Evolutionary conservation across 768 basidiomycete genomes (phyloP), one percentile per base, ranked within the genome.

Genomic region (Phanerodontia chrysosporium): DNA sequence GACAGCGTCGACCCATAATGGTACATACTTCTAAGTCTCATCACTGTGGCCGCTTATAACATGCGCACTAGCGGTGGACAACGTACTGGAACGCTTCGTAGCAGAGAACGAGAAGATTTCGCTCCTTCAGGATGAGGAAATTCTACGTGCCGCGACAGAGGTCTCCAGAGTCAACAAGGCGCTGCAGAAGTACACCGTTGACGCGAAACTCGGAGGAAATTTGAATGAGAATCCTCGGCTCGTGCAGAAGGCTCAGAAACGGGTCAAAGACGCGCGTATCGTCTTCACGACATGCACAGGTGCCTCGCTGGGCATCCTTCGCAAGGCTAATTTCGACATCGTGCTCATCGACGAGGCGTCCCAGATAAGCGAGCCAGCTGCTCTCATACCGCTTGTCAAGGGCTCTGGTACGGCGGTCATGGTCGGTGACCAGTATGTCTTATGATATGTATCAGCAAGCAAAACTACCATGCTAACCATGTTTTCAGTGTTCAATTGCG

Each of bases 1-100:
- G 85, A 85, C 85, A 0, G 86, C 86, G 0, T 88, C 87, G 0
- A 87, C 86, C 0, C 84, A 86, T 63, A 87, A 87, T 58, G 85
- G 85, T 82, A 64, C 61, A 62, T 59, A 1, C 25, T 32, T 18
- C 10, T 27, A 29, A 12, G 28, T 7, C 39, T 42, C 8, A 32
- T 36, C n/a, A n/a, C n/a, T 18, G 28, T 8, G 44, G 39, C 22
- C 44, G 22, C 35, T 44, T 39, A 21, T 32, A 16, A 48, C 21
- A 48, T 22, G 21, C 29, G 36, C 29, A 45, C 27, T 13, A 86
- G 86, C 86, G 16, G 85, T 87, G 5, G 87, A 87, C 66, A 88
- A 87, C 39, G 86, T 88, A 5, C 69, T 87, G 14, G 83, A 88
- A 66, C 78, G 85, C 7, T 86, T 88, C 65, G 70, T 83, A 0